Evolutionary conservation across 441 rosid species (phyloP), one percentile per base, ranked within the genome.

Genomic region (Gossypium davidsonii): DNA sequence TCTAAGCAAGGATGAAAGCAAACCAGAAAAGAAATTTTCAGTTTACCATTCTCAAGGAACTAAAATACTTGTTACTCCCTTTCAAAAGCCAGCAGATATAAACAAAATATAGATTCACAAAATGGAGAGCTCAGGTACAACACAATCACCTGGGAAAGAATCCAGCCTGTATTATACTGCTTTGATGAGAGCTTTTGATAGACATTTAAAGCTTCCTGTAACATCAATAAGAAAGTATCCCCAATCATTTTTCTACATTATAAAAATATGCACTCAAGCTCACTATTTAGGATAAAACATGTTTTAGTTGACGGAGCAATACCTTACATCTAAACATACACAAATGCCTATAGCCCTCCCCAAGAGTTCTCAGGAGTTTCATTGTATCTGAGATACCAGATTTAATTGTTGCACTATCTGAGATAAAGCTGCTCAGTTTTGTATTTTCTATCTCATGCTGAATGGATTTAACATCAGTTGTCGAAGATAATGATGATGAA

Each of bases 101-200:
- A 39, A 70, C 12, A 71, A 65, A 66, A 21, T 60, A 18, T 8
- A 15, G 55, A 65, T 52, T 28, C 11, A 42, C 39, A 74, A 65
- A 55, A 65, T 1, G 51, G 59, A 60, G 23, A 73, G 71, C 65
- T 37, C 15, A 59, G 60, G 26, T 9, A 51, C 7, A 53, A n/a
- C 42, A 21, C 18, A 51, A 75, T 73, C 72, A 85, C 90, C 87
- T 85, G 88, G 44, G 78, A 70, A 72, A 85, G 86, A 72, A 85
- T 86, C 90, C 88, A 87, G 57, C 79, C 81, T 42, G 90, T 87
- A 75, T 80, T 78, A 74, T 85, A 85, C 71, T 87, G 88, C 80
- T 81, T 84, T 72, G 73, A 79, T 57, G 90, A 75, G 76, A 85
- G 86, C 65, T 75, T 83, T 46, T 76, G 82, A 75, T 72, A 85